A percentile compares a stretch with the other conserved stretches of the same genome.
Evolutionary conservation across 768 basidiomycete species (phyloP).

Genomic region (Boletus subparvulus): DNA sequence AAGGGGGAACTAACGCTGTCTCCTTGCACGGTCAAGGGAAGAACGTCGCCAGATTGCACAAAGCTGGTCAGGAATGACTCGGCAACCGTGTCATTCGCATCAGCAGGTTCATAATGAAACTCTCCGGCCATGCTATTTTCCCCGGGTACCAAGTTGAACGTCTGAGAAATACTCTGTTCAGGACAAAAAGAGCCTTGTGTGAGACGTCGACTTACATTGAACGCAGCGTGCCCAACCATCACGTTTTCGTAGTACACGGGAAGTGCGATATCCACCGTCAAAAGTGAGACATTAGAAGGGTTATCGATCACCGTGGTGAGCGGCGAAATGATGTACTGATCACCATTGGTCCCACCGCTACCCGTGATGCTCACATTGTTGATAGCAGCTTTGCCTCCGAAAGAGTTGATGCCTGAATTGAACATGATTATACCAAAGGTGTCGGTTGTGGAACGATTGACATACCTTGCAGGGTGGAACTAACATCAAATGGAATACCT

Average conservation of each 20-base stretch:
- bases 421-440: not conserved
- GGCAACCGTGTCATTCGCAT: constrained; percentile 66
- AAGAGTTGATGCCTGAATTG: constrained; percentile 53
- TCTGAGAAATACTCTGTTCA: constrained; percentile 32
- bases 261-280: constrained; percentile 56
- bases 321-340: constrained; percentile 56
- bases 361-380: constrained; percentile 60
- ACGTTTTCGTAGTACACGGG: constrained; percentile 57
- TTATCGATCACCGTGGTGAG: constrained; percentile 60
- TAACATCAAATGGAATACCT: constrained; percentile 61
- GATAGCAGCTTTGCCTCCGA: constrained; percentile 51
- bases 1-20: constrained; percentile 62
- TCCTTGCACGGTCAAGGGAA: constrained; percentile 59
- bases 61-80: constrained; percentile 60
- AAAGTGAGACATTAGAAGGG: constrained; percentile 65
- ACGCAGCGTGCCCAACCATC: constrained; percentile 57
- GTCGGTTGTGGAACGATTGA: not conserved
- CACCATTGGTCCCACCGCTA: constrained; percentile 62
- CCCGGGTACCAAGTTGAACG: constrained; percentile 59
- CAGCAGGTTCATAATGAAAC: constrained; percentile 65
- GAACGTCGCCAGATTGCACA: constrained; percentile 47
- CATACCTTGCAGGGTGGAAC: constrained; percentile 53
- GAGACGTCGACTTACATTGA: constrained; percentile 43
- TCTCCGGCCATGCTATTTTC: constrained; percentile 52
- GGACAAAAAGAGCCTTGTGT: not conserved